These are phyloP conservation scores for Coleophoma eucalyptorum DNA, from an alignment of 2,329 filamentous ascomycete genomes.

Conservation along the genomic window DNA sequence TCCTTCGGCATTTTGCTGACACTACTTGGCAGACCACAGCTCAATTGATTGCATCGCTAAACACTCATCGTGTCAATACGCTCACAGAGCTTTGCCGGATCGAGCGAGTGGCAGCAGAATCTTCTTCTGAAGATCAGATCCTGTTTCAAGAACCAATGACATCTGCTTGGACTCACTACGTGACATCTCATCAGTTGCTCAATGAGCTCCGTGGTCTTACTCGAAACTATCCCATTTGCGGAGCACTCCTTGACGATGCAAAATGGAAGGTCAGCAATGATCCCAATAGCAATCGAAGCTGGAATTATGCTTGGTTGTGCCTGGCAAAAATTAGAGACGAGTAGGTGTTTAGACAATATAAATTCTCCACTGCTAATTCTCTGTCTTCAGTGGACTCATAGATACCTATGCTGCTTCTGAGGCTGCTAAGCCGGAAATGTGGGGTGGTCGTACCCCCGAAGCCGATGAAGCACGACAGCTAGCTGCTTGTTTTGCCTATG, in stretches of 20 bases:
- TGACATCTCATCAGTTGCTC: conserved; percentile 65
- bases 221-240: conserved; percentile 63
- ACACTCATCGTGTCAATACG: conserved; percentile 68
- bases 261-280: conserved; percentile 60
- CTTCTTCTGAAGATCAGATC: conserved; percentile 54
- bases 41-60: conserved; percentile 60
- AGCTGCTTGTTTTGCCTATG: conserved; percentile 56
- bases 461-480: conserved; percentile 54
- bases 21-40: conserved; percentile 19
- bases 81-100: conserved; percentile 69
- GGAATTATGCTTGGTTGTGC: conserved; percentile 74
- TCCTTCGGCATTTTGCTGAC: conserved; percentile 2
- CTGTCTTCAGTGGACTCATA: conserved; percentile 49
- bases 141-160: conserved; percentile 64
- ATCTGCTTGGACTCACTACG: conserved; percentile 67
- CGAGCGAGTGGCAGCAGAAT: conserved; percentile 59
- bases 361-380: not conserved
- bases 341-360: conserved; percentile 36
- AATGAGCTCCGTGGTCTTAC: conserved; percentile 68
- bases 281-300: conserved; percentile 63
- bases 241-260: conserved; percentile 61
- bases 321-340: conserved; percentile 62
- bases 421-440: conserved; percentile 64
- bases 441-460: conserved; percentile 56
- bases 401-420: conserved; percentile 56